Percentiles rank a stretch among this genome's conserved stretches.
Evolutionary conservation across 805 yeast genomes (phyloP).

Genomic region (Saccharomycopsis synnaedendra): DNA sequence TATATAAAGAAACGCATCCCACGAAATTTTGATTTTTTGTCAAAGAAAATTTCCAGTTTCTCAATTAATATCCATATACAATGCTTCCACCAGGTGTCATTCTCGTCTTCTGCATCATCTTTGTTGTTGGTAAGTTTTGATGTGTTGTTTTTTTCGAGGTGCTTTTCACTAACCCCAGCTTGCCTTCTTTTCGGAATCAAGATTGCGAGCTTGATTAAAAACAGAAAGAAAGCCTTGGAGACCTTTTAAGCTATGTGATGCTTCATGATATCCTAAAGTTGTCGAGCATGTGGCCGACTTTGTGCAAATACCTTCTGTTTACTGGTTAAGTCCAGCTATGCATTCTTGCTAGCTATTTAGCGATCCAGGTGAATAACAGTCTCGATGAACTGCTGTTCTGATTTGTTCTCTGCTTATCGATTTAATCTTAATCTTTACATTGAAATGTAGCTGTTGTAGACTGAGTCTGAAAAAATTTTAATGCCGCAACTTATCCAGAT

Average conservation of each 20-base stretch:
- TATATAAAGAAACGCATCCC: too few relatives aligned
- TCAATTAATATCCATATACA: conserved; percentile 17
- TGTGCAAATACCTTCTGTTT: neutral
- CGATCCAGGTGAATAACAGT: too few relatives aligned
- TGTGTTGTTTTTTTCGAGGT: neutral
- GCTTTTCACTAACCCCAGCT: conserved; percentile 12
- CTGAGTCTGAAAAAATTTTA: too few relatives aligned
- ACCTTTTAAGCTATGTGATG: conserved; percentile 21
- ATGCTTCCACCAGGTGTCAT: conserved; percentile 72
- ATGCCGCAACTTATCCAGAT: too few relatives aligned
- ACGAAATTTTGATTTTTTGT: too few relatives aligned
- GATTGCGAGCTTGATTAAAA: conserved; percentile 23
- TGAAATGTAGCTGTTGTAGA: too few relatives aligned
- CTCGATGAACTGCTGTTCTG: too few relatives aligned
- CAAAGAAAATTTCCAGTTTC: neutral
- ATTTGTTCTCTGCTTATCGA: too few relatives aligned
- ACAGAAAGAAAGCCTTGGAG: conserved; percentile 28
- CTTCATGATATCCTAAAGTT: neutral
- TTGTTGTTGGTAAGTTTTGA: conserved; percentile 22
- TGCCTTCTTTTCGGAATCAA: conserved; percentile 24
- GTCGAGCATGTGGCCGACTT: neutral
- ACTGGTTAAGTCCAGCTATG: neutral
- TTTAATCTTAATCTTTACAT: too few relatives aligned
- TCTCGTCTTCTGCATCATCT: conserved; percentile 41
- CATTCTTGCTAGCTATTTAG: too few relatives aligned